Base-by-base conservation (phyloP, 306 rosid species). In the Rosa lucieae region DNA sequence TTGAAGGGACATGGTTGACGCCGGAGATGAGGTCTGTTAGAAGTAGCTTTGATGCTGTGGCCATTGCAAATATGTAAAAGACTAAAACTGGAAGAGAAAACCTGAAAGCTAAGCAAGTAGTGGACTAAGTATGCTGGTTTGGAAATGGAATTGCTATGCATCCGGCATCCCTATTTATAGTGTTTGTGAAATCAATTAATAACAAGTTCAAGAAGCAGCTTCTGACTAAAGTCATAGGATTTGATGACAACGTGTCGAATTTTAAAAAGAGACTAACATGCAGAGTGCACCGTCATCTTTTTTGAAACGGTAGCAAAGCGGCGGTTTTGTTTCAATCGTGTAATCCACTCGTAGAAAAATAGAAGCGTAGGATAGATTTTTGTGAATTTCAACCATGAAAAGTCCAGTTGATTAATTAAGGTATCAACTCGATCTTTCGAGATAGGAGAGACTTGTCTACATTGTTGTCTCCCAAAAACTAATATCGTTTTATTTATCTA, bases 1-100 rank as follows among this genome's bases (percentile, higher is more conserved):
- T 81, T 10, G 87, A 73, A 3, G 91, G 91, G 40, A 88, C 83
- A 53, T 40, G 75, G 65, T 35, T 71, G 8, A 74, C 68, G 10
- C 35, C 29, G 20, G 84, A 70, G 5, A 81, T 85, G 3, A 85
- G 75, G 67, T 88, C 89, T 26, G 87, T 8, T 0, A 88, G 61
- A 32, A 88, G 83, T 1, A 76, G 76, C 58, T 83, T 85, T 7
- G 66, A 81, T 5, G 66, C 17, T 26, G 79, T 43, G 32, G 81
- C 65, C 86, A 83, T 83, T 48, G 44, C 29, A 23, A 3, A 13
- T 8, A 58, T 59, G 6, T 62, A 12, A 32, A 32, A 12, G 17
- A 61, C 17, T 5, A 12, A 26, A 29, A 26, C 65, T 21, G 65
- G 40, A 26, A 5, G 67, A 62, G 67, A 62, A 29, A 58, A 13